Conservation (phyloP, 352 stramenopile species). For the Globisporangium sylvaticum region DNA sequence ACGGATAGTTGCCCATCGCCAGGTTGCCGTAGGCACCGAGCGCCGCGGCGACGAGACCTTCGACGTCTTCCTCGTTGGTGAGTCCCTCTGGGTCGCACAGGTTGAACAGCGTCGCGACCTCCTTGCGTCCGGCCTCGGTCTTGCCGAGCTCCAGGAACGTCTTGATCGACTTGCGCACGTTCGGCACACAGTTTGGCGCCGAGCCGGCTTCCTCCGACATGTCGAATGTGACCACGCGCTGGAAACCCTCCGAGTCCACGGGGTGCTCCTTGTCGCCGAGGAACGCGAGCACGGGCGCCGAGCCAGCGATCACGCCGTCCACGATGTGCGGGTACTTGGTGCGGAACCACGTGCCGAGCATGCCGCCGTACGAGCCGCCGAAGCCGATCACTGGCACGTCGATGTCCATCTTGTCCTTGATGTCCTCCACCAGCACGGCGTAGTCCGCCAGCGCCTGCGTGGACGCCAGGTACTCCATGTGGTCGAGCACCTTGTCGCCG, state of each 20-base stretch:
- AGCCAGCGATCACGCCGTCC: constrained; percentile 57
- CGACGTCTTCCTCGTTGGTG: constrained; percentile 22
- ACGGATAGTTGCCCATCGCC: constrained; percentile 50
- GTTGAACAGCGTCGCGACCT: constrained; percentile 23
- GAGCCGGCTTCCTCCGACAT: constrained; percentile 33
- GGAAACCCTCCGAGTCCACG: constrained; percentile 40
- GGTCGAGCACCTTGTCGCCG: constrained; percentile 34
- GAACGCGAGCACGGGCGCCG: constrained; percentile 61
- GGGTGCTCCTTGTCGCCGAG: constrained; percentile 33
- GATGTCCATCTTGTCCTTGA: constrained; percentile 34
- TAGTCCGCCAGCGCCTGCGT: constrained; percentile 85
- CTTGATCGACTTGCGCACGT: constrained; percentile 82
- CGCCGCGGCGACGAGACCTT: constrained; percentile 6
- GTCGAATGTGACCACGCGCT: constrained; percentile 36
- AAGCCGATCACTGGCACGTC: constrained; percentile 66
- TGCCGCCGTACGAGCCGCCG: constrained; percentile 76
- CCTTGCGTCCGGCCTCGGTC: constrained; percentile 16
- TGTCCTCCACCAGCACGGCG: constrained; percentile 38
- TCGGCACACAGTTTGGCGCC: constrained; percentile 31
- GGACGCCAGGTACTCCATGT: constrained; percentile 72
- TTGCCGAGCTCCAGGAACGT: constrained; percentile 67
- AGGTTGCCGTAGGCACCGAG: constrained; percentile 28
- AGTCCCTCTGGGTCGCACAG: constrained; percentile 27
- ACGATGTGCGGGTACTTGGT: constrained; percentile 76
- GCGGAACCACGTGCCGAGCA: constrained; percentile 70